Conservation (phyloP, 2,329 filamentous ascomycete species). For the Colletotrichum acutatum region DNA sequence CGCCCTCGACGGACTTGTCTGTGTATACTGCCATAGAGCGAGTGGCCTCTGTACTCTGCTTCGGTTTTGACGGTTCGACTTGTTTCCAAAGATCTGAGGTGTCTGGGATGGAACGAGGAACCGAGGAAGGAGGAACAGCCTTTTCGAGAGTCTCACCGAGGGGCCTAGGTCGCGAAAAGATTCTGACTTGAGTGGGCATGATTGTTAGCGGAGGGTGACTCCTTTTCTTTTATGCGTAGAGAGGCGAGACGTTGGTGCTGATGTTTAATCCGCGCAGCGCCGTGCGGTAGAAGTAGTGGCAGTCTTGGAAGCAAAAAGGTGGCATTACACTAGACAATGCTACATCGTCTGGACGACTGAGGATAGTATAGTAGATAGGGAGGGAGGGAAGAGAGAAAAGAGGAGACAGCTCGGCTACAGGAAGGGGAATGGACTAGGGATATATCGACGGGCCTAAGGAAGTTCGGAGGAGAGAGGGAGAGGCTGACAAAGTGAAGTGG, state of each 20-base stretch:
- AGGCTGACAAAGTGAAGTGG: conserved; percentile 6
- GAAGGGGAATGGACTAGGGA: conserved; percentile 13
- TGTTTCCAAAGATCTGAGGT: conserved; percentile 39
- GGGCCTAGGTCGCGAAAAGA: conserved; percentile 73
- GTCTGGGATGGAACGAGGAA: conserved; percentile 54
- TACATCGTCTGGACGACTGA: conserved; percentile 21
- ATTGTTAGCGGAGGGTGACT: conserved; percentile 39
- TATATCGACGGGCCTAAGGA: conserved; percentile 36
- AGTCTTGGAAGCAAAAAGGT: conserved; percentile 84
- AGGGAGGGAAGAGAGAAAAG: background rate
- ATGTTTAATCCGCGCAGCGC: conserved; percentile 88
- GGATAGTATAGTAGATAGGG: background rate
- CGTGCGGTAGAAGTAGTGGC: conserved; percentile 93
- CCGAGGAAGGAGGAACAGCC: conserved; percentile 48
- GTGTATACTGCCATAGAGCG: conserved; percentile 63
- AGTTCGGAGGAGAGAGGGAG: conserved; percentile 4
- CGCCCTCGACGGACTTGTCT: conserved; percentile 68
- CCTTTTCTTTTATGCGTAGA: conserved; percentile 71
- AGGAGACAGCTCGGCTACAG: background rate
- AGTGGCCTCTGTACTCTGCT: conserved; percentile 1
- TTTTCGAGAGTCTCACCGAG: conserved; percentile 75
- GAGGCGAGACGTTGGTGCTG: conserved; percentile 79
- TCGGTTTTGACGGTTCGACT: conserved; percentile 20
- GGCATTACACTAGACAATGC: conserved; percentile 72
- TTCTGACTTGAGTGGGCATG: conserved; percentile 52